Conservation (phyloP, 163 green algal species). For the Chlamydomonas reinhardtii region DNA sequence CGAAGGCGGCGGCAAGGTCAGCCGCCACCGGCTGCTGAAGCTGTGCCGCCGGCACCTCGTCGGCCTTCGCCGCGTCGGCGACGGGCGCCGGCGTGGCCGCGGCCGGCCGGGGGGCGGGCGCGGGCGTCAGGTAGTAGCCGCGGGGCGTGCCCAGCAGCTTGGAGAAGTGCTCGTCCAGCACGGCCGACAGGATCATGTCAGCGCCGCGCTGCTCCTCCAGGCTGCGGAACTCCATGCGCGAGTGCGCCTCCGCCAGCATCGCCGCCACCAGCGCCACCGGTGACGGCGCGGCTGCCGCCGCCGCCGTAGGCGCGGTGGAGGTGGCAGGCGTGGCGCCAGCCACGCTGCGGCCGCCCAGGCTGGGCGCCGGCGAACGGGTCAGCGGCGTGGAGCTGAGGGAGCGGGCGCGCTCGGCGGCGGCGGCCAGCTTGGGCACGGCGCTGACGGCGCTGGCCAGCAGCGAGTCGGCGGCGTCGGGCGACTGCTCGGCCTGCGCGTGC, state of each 20-base stretch:
- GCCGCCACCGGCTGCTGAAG: too few relatives aligned
- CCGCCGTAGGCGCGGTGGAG: background rate
- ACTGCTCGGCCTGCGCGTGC: background rate
- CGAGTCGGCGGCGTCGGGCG: background rate
- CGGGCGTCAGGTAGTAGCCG: constrained; percentile 35
- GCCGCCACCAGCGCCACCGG: constrained; percentile 13
- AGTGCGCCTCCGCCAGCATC: constrained; percentile 30
- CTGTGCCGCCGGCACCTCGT: too few relatives aligned
- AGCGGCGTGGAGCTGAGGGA: background rate
- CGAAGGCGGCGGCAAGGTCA: too few relatives aligned
- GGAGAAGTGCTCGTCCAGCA: constrained; percentile 49
- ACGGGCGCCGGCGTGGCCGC: background rate
- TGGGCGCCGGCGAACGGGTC: background rate
- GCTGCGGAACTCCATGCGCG: constrained; percentile 34
- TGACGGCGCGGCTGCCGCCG: background rate
- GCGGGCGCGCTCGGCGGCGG: background rate
- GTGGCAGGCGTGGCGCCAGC: background rate
- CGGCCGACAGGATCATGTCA: constrained; percentile 31
- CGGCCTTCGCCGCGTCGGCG: background rate
- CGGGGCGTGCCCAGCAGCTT: constrained; percentile 34
- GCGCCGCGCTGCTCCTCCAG: constrained; percentile 42
- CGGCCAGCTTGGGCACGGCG: constrained; percentile 23
- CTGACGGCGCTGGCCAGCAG: background rate
- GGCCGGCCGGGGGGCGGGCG: background rate
- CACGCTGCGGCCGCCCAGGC: background rate